Evolutionary conservation across 192 early-diverging fungal species (phyloP), one percentile per base, ranked within the genome.

Genomic region (Ramicandelaber brevisporus): DNA sequence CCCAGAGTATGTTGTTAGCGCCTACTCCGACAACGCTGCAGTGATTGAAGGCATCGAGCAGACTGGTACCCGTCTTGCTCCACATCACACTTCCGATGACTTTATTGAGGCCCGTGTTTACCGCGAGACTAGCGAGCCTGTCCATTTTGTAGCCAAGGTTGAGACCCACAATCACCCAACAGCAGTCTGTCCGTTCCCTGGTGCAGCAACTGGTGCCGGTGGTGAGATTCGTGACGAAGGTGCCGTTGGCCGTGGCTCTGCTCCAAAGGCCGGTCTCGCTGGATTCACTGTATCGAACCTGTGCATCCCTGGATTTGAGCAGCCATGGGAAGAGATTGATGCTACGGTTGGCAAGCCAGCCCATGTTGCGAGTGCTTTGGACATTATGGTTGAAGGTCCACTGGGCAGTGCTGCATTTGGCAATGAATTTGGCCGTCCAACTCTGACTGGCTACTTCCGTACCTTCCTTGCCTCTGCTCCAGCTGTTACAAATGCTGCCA

Each of bases 111-210:
- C 26, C 0, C 41, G 44, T 23, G 41, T 32, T 1, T 37, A 37
- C 26, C 27, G 29, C 6, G 17, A 20, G 17, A 13, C 13, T 5
- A 14, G 6, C 12, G 36, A 40, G 37, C 13, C 36, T 19, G 70
- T 95, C 14, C 83, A 99, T 52, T 80, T 78, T 26, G 62, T 96
- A 17, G 73, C 70, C 36, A 93, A 99, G 59, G 95, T 99, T 11
- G 95, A 99, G 61, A 99, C 95, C 1, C 95, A 99, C 59, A 99
- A 99, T 50, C 95, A 99, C 48, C 95, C 95, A 20, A 99, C 90
- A 10, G 85, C 86, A 13, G 88, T 99, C 12, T 96, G 90, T 29
- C 95, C 95, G 15, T 93, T 80, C 52, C 78, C 95, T 13, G 95
- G 95, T 40, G 95, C 95, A 13, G 74, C 90, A 3, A 99, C 95